A percentile compares a stretch with the other conserved stretches of the same genome.
These are phyloP conservation scores for Eucalyptus melliodora DNA, from an alignment of 345 rosid species.

Conservation along the genomic window DNA sequence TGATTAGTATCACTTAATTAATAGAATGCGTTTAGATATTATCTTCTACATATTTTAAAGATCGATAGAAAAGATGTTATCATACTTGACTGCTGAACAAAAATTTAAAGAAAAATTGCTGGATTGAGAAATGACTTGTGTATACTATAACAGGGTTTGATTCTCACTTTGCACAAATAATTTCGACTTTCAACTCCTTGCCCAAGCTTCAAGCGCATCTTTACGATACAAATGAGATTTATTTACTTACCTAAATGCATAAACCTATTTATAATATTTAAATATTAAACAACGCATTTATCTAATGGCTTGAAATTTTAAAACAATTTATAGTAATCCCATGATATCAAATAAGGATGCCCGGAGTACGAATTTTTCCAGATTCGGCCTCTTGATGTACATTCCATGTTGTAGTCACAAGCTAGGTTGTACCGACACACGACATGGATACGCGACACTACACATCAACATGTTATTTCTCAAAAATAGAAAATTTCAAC, in stretches of 20 bases:
- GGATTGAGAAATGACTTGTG: background rate
- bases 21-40: background rate
- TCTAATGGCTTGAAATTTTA: background rate
- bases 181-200: background rate
- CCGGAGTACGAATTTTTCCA: background rate
- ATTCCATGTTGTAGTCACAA: background rate
- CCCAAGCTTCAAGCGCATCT: background rate
- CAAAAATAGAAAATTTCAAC: too few relatives aligned
- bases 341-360: rapidly evolving
- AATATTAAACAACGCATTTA: background rate
- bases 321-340: rapidly evolving
- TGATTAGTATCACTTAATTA: background rate
- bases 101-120: background rate
- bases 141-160: background rate
- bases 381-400: background rate
- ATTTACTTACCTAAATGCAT: background rate
- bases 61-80: background rate
- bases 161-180: background rate
- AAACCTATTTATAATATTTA: background rate
- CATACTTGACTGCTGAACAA: background rate
- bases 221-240: background rate
- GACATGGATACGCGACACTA: too few relatives aligned
- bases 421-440: background rate
- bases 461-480: too few relatives aligned
- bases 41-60: background rate